Percentiles rank a stretch among this genome's conserved stretches.
phyloP scores from a whole-genome alignment of 202 grass and related monocot genomes.

The Zoysia matrella region DNA sequence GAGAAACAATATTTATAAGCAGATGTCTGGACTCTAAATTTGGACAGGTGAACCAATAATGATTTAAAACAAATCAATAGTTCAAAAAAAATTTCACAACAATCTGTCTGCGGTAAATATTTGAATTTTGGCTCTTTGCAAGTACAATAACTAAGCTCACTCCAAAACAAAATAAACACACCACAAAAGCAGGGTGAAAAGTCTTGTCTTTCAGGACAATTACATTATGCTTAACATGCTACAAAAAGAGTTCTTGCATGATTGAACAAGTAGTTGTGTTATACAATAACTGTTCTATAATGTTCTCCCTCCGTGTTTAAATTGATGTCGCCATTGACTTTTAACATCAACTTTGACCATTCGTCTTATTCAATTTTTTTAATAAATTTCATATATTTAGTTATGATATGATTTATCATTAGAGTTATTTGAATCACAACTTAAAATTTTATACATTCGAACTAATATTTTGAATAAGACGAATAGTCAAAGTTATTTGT shows the following conservation, averaged over 20 bases:
- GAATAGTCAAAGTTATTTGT: no score
- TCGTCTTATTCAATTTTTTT: no score
- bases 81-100: not conserved
- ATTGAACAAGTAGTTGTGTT: conserved; percentile 1
- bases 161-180: not conserved
- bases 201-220: not conserved
- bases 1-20: conserved; percentile 3
- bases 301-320: no score
- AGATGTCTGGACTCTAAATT: not conserved
- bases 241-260: conserved; percentile 9
- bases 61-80: conserved; percentile 17
- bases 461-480: no score
- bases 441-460: no score
- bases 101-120: not conserved
- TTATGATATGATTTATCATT: no score
- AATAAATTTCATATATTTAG: no score
- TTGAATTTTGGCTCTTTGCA: conserved; percentile 17
- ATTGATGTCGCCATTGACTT: no score
- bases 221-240: not conserved
- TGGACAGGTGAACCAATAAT: not conserved
- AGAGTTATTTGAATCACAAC: no score
- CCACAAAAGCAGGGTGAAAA: not conserved
- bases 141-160: not conserved
- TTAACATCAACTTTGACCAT: no score
- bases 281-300: conserved; percentile 20